Base-by-base conservation (phyloP, 2,329 filamentous ascomycete genomes). In the Nannizzia gypsea region DNA sequence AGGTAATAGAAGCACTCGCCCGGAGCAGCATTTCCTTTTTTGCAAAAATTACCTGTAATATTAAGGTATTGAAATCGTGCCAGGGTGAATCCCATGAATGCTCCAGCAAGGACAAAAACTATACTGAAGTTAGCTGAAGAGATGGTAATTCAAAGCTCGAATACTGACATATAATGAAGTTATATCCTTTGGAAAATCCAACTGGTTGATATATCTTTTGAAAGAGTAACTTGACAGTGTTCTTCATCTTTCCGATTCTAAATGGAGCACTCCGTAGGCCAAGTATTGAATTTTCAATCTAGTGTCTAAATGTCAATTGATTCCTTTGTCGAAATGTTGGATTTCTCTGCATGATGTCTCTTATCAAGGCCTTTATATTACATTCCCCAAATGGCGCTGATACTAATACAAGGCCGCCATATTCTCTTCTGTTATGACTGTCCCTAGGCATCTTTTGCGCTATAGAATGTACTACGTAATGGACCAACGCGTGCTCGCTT, bases 31-130 rank as follows among this genome's bases (percentile, higher is more conserved):
- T 52, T 42, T 6, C 56, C 56, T 38, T 1, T 17, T 9, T 31
- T 46, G 40, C 56, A 57, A 17, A 57, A 57, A n/a, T 26, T 22
- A 13, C 44, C 58, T 26, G 31, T 66, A 11, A 57, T 62, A 26
- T 52, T 54, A 6, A 84, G 69, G 65, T 78, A 82, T 46, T 68
- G 68, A 1, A 82, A 65, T 4, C 79, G 77, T 2, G 77, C 72
- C 13, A 83, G 71, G 3, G 70, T 66, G 66, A 84, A 83, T 13
- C 72, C 75, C 15, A 79, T 61, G 5, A 82, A 66, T 0, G 72
- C 71, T 1, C 78, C 78, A 38, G 67, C 71, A 57, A 80, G 77
- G 55, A 82, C 69, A 62, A 78, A 62, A 56, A 69, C 57, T 52
- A 38, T 9, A 36, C 6, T 31, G 17, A 13, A 13, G 26, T 59